Evolutionary conservation across 345 rosid species (phyloP).

Genomic region (Arabidopsis suecica): DNA sequence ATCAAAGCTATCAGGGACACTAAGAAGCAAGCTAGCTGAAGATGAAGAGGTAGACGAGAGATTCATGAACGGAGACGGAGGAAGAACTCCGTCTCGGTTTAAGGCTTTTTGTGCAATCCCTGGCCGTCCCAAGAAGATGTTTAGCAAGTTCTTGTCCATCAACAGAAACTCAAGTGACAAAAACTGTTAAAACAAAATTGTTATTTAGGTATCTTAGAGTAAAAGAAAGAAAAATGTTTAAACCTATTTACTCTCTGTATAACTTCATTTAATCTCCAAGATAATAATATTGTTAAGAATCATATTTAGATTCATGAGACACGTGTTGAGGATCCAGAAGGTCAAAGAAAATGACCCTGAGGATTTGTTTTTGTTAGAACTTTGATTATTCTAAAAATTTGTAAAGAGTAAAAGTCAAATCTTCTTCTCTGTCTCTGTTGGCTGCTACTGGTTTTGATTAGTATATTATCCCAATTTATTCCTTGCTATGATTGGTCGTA

Average conservation of each 20-base stretch:
- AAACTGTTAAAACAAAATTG: constrained; percentile 10
- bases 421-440: constrained; percentile 27
- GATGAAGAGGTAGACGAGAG: constrained; percentile 70
- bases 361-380: background rate
- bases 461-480: constrained; percentile 1
- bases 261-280: constrained; percentile 35
- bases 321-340: constrained; percentile 7
- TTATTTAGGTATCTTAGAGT: constrained; percentile 40
- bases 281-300: constrained; percentile 28
- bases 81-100: constrained; percentile 64
- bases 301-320: constrained; percentile 28
- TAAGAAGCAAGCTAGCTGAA: constrained; percentile 85
- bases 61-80: constrained; percentile 62
- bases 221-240: constrained; percentile 30
- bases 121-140: constrained; percentile 60
- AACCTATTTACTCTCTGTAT: constrained; percentile 11
- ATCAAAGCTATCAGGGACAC: constrained; percentile 65
- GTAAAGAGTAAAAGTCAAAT: constrained; percentile 23
- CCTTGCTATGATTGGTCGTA: constrained; percentile 17
- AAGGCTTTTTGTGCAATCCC: constrained; percentile 87
- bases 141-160: constrained; percentile 63
- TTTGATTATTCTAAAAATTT: constrained; percentile 16
- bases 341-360: constrained; percentile 30
- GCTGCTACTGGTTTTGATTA: constrained; percentile 26
- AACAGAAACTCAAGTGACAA: constrained; percentile 57